These are phyloP conservation scores for Juglanconis oblonga DNA, from an alignment of 2,329 filamentous ascomycete species.

Conservation along the genomic window DNA sequence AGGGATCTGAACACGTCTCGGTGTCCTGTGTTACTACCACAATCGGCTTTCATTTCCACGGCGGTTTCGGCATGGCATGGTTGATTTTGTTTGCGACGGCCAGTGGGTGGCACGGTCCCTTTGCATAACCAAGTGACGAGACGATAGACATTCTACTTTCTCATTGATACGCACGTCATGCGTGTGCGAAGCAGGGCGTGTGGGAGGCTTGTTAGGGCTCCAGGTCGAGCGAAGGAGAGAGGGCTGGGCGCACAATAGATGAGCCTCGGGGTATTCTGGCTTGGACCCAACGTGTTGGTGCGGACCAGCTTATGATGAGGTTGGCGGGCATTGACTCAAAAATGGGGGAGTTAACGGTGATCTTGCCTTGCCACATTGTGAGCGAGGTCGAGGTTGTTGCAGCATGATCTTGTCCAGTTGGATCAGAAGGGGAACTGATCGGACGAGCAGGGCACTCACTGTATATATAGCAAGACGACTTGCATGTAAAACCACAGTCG, in stretches of 20 bases:
- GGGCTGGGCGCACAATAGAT: constrained; percentile 11
- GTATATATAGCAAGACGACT: neutral
- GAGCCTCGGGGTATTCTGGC: neutral
- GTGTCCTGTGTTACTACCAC: constrained; percentile 4
- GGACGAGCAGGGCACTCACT: neutral
- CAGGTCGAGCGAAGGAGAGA: neutral
- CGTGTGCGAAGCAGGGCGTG: constrained; percentile 2
- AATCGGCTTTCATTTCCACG: constrained; percentile 2
- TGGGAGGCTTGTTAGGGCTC: neutral
- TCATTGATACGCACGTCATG: neutral
- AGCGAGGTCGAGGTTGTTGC: neutral
- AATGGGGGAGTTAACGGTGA: neutral
- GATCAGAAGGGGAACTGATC: neutral
- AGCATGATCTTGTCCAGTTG: neutral
- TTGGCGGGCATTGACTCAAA: neutral
- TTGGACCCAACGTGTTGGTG: neutral
- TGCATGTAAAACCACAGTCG: neutral
- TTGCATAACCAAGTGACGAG: constrained; percentile 12
- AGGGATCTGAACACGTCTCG: constrained; percentile 1
- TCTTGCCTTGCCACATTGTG: neutral
- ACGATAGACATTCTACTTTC: constrained; percentile 14
- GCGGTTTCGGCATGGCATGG: constrained; percentile 15
- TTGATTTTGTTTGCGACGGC: neutral
- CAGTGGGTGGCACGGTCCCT: constrained; percentile 4
- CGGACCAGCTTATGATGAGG: neutral